Evolutionary conservation across 352 stramenopile species (phyloP).

Genomic region (Globisporangium orthogonon): DNA sequence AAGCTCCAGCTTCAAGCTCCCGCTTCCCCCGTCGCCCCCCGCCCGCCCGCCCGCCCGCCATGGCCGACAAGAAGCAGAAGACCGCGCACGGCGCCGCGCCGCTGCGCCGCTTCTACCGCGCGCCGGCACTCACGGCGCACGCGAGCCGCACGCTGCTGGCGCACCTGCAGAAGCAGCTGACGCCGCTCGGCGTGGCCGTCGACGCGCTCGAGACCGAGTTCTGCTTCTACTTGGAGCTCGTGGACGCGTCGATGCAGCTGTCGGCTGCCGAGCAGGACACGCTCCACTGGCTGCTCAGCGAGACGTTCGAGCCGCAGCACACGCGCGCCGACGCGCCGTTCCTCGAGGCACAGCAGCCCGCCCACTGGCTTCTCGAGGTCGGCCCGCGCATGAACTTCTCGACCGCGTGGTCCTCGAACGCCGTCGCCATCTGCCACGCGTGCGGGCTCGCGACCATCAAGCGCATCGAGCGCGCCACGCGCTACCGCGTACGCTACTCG

Average conservation of each 20-base stretch:
- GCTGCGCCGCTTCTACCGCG: slow-evolving; percentile 73
- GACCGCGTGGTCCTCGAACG: slow-evolving; percentile 98
- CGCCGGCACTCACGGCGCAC: slow-evolving; percentile 65
- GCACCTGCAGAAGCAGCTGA: background rate
- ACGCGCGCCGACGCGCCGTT: slow-evolving; percentile 58
- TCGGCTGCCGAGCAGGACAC: slow-evolving; percentile 49
- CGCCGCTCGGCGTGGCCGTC: slow-evolving; percentile 21
- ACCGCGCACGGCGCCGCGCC: slow-evolving; percentile 25
- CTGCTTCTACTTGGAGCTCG: slow-evolving; percentile 96
- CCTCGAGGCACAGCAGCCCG: slow-evolving; percentile 19
- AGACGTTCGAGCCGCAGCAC: slow-evolving; percentile 94
- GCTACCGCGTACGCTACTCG: slow-evolving; percentile 84
- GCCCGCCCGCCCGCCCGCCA: background rate
- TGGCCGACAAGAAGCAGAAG: slow-evolving; percentile 72
- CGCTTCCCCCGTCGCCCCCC: background rate
- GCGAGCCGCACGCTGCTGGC: slow-evolving; percentile 13
- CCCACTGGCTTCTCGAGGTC: slow-evolving; percentile 91
- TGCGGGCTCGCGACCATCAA: slow-evolving; percentile 88
- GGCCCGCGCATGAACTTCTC: slow-evolving; percentile 98
- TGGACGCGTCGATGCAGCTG: slow-evolving; percentile 18
- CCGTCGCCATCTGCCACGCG: slow-evolving; percentile 94
- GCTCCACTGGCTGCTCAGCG: slow-evolving; percentile 94
- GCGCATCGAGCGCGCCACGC: slow-evolving; percentile 92
- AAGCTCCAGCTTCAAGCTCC: background rate
- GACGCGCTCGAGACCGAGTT: slow-evolving; percentile 88